Evolutionary conservation across 73 alveolate genomes (phyloP).

Genomic region (Paramecium tetraurelia): DNA sequence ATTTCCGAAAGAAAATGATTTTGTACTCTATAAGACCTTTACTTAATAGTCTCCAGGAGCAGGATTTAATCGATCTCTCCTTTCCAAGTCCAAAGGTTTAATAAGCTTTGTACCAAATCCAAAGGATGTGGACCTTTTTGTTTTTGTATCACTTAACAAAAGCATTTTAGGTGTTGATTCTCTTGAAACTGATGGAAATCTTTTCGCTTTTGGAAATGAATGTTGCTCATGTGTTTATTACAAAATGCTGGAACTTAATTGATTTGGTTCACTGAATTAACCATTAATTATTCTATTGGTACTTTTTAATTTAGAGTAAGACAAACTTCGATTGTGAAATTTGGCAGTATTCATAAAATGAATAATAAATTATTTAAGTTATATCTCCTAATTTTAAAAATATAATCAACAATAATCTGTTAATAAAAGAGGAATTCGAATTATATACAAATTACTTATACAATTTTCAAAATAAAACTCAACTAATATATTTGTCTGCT

Average conservation of each 20-base stretch:
- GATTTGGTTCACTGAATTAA: background rate
- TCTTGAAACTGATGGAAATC: background rate
- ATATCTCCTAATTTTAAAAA: background rate
- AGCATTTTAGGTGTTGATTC: background rate
- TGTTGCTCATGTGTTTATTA: background rate
- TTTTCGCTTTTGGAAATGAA: conserved; percentile 19
- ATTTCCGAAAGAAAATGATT: background rate
- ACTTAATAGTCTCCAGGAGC: conserved; percentile 23
- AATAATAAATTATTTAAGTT: background rate
- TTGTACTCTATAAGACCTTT: background rate
- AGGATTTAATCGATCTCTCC: conserved; percentile 29
- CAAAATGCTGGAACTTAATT: conserved; percentile 1
- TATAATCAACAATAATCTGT: too few species aligned
- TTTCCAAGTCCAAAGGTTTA: background rate
- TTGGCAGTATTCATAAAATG: background rate
- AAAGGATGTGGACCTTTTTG: conserved; percentile 30
- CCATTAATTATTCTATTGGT: background rate
- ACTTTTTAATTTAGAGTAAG: background rate
- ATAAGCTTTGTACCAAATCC: background rate
- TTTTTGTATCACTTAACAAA: background rate
- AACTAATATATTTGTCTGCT: conserved; percentile 93
- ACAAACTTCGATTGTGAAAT: background rate
- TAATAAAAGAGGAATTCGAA: background rate
- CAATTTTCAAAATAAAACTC: conserved; percentile 40
- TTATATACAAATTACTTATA: background rate